Evolutionary conservation across 148 eudicot species (phyloP), one percentile per base, ranked within the genome.

Genomic region (Gaultheria prostrata): DNA sequence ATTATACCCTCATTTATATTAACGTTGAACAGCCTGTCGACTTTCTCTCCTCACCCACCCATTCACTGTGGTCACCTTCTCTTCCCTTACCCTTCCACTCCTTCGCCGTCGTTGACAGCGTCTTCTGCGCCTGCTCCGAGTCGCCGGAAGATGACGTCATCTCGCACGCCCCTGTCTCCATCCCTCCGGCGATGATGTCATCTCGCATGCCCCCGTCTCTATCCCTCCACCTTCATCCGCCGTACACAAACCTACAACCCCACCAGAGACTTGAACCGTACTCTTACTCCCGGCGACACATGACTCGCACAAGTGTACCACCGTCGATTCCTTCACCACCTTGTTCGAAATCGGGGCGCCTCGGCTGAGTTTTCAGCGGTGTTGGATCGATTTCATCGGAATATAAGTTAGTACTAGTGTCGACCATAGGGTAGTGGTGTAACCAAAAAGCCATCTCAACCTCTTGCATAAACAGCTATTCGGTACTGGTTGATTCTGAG

Each of bases 391-490:
- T 83, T 35, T 90, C 77, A 83, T 91, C 94, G 32, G 88, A 43
- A 76, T 92, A 91, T 63, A 91, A 77, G 53, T 92, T 87, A 0
- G n/a, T n/a, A n/a, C n/a, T n/a, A n/a, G n/a, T n/a, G n/a, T n/a
- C n/a, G n/a, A n/a, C n/a, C n/a, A n/a, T n/a, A 13, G 13, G 90
- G 33, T 85, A 88, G 77, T 83, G 88, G 50, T 94, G 94, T 45
- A 94, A 89, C 98, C 98, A 94, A 0, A 93, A 82, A 7, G 89
- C 88, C 95, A 91, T 90, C 84, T 92, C 97, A 32, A 90, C 94
- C 50, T 92, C 95, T 14, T 87, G 92, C 86, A 92, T 89, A 72
- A 88, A 91, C 17, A 89, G 83, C n/a, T 89, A 82, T n/a, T 50
- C 53, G 3, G 82, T 61, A 39, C 0, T 39, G 45, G 84, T 51